These are phyloP conservation scores for Candida frijolesensis DNA, from an alignment of 1,139 yeast genomes.

Conservation along the genomic window DNA sequence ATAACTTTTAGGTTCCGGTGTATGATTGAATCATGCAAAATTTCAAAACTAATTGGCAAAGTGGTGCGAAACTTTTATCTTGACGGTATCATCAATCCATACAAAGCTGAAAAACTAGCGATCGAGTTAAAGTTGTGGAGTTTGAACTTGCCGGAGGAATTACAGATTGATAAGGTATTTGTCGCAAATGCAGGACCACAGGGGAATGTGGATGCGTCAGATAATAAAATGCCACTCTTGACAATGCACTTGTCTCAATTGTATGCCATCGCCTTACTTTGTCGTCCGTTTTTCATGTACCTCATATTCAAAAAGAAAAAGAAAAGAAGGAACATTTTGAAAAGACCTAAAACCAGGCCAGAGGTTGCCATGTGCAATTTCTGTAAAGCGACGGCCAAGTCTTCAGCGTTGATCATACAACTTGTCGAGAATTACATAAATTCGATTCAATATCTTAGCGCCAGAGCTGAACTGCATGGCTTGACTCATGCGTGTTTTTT, in stretches of 20 bases:
- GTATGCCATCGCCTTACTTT: conserved; percentile 39
- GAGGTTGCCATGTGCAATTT: conserved; percentile 18
- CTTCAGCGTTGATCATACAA: conserved; percentile 19
- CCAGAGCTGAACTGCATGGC: conserved; percentile 18
- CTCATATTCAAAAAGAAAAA: conserved; percentile 10
- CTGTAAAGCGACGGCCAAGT: conserved; percentile 19
- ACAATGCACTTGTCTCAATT: conserved; percentile 41
- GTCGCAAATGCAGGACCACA: conserved; percentile 10
- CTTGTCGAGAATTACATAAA: conserved; percentile 17
- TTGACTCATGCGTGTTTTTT: conserved; percentile 17
- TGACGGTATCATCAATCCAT: conserved; percentile 34
- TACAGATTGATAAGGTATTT: conserved; percentile 24
- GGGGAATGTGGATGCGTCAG: conserved; percentile 9
- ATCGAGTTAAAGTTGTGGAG: conserved; percentile 39
- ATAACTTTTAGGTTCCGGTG: conserved; percentile 10
- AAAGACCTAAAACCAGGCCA: conserved; percentile 13
- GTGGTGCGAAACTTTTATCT: conserved; percentile 25
- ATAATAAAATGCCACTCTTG: conserved; percentile 24
- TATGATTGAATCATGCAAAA: conserved; percentile 14
- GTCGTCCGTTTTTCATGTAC: conserved; percentile 48
- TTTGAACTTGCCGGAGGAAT: conserved; percentile 28
- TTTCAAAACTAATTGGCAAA: conserved; percentile 28
- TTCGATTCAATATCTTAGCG: conserved; percentile 13
- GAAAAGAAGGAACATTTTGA: conserved; percentile 5
- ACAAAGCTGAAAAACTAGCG: conserved; percentile 37